Evolutionary conservation across 805 yeast genomes (phyloP).

Genomic region (Yarrowia deformans): DNA sequence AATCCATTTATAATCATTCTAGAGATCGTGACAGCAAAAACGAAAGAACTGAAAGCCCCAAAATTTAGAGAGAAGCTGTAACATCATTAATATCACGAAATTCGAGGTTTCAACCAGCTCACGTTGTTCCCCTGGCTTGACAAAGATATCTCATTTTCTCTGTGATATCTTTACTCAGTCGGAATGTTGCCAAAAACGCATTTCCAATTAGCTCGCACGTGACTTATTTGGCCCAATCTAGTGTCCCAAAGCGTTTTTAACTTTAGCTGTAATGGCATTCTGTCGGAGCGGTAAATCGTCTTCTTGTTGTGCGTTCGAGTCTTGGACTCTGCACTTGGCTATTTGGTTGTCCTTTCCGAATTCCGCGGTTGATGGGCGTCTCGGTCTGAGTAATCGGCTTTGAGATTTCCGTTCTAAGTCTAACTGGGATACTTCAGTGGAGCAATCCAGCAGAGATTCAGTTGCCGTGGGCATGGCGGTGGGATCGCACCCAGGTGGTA

Average conservation of each 20-base stretch:
- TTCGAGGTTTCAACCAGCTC: too few relatives aligned
- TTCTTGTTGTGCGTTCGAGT: slow-evolving; percentile 87
- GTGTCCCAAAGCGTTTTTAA: background rate
- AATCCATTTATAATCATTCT: too few relatives aligned
- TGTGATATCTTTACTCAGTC: background rate
- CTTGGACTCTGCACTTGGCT: slow-evolving; percentile 49
- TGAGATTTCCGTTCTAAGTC: slow-evolving; percentile 38
- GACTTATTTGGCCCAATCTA: slow-evolving; percentile 3
- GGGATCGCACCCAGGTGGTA: slow-evolving; percentile 36
- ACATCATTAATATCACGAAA: background rate
- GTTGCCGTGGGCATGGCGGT: slow-evolving; percentile 41
- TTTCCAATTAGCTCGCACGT: background rate
- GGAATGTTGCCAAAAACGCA: background rate
- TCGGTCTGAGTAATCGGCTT: slow-evolving; percentile 40
- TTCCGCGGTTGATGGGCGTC: slow-evolving; percentile 39
- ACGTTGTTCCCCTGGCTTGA: too few relatives aligned
- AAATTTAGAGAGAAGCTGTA: too few relatives aligned
- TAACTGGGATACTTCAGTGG: slow-evolving; percentile 39
- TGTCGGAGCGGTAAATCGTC: slow-evolving; percentile 93
- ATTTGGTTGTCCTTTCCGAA: slow-evolving; percentile 39
- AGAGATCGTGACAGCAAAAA: too few relatives aligned
- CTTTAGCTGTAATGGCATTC: slow-evolving; percentile 67
- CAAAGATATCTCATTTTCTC: too few relatives aligned
- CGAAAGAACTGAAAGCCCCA: background rate
- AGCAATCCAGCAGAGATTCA: slow-evolving; percentile 40